Base-by-base conservation (phyloP, 176 grass and related monocot genomes). In the Alopecurus myosuroides region DNA sequence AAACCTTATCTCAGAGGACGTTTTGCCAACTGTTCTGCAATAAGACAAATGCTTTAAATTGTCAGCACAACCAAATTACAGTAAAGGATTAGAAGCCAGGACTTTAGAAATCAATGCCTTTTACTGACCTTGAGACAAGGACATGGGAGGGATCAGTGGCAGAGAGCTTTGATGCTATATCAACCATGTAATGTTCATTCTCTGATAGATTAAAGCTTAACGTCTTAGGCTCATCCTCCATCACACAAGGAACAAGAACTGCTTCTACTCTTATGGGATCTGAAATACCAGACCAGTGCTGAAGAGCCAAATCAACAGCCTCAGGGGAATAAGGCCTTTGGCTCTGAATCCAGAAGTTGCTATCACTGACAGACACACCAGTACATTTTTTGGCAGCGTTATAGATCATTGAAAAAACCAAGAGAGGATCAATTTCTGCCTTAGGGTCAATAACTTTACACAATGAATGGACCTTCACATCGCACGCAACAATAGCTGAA, bases 11-110 rank as follows among this genome's bases (percentile, higher is more conserved):
- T 98, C 96, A 28, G 93, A 95, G 6, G 91, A 98, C 69, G 96
- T 77, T 90, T 95, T 98, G 83, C 93, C 96, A 78, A 98, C 82
- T 69, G 88, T 95, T 90, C 95, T 98, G 89, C 52, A 90, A 57
- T 78, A 86, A 82, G 31, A 90, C 7, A 90, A 44, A 83, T 75
- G 31, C 17, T 73, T 79, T 77, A 82, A 70, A 81, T 78, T 72
- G 22, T 44, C 79, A 88, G 73, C 51, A 53, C 42, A 80, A 37
- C 13, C 13, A 46, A 34, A 85, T 91, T 42, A 63, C 22, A 23
- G 49, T 39, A 19, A 70, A 79, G 9, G 3, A 8, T 66, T 23
- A 78, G 57, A 72, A 72, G 28, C 31, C 5, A 56, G 22, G 69
- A 82, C 70, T 72, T 86, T 11, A 72, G 28, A 17, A 50, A 61